Conservation (phyloP, 495 filamentous ascomycete species). For the Xylaria palmicola region DNA sequence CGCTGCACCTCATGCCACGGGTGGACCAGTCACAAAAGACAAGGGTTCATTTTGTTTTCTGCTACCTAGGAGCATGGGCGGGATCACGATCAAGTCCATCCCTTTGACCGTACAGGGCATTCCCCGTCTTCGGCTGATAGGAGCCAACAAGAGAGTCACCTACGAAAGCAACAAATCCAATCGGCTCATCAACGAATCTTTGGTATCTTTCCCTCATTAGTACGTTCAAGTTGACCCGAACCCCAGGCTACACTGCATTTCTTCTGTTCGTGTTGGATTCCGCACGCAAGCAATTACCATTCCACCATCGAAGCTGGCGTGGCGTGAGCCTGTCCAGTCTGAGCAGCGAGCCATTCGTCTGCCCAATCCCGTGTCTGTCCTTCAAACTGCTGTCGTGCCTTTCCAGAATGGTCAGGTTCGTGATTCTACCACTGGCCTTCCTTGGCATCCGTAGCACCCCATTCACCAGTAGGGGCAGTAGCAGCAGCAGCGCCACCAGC, state of each 20-base stretch:
- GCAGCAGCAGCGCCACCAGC: conserved; percentile 43
- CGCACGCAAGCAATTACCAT: conserved; percentile 12
- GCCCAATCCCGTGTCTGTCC: too few relatives aligned
- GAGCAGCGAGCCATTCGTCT: too few relatives aligned
- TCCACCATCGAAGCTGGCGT: conserved; percentile 8
- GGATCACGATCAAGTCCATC: conserved; percentile 57
- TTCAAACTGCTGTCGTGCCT: too few relatives aligned
- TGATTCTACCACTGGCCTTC: conserved; percentile 64
- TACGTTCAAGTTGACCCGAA: conserved; percentile 60
- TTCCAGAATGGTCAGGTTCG: background rate
- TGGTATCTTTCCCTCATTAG: conserved; percentile 99
- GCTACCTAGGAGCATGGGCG: conserved; percentile 35
- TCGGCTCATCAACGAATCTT: conserved; percentile 23
- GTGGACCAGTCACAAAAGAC: background rate
- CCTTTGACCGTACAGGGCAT: conserved; percentile 81
- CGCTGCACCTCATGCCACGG: background rate
- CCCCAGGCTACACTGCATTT: conserved; percentile 21
- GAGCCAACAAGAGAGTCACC: conserved; percentile 36
- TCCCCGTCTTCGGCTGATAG: conserved; percentile 62
- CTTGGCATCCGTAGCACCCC: conserved; percentile 62
- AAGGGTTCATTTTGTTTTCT: conserved; percentile 20
- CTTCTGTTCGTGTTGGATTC: conserved; percentile 2
- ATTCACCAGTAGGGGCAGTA: conserved; percentile 55
- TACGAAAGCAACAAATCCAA: conserved; percentile 30
- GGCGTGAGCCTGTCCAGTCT: too few relatives aligned